Evolutionary conservation across 2,329 filamentous ascomycete genomes (phyloP).

Genomic region (Diaporthe batatas): DNA sequence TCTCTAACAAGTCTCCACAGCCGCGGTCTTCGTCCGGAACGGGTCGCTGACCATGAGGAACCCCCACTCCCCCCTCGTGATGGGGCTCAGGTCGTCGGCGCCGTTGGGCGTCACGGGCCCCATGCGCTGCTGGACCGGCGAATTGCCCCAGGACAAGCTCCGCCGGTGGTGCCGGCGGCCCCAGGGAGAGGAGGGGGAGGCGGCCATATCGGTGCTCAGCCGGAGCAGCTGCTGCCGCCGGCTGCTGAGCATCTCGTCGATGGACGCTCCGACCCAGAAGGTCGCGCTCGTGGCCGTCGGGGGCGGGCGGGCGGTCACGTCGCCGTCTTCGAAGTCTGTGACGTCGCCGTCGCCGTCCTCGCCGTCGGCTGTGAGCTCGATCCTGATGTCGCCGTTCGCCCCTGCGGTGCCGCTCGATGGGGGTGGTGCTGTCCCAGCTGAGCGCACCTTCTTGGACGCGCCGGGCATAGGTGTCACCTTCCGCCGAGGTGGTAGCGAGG

Average conservation of each 20-base stretch:
- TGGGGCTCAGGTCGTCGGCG: conserved; percentile 73
- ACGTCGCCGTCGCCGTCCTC: conserved; percentile 47
- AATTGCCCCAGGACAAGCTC: conserved; percentile 29
- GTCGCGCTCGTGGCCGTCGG: conserved; percentile 49
- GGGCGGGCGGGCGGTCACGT: conserved; percentile 53
- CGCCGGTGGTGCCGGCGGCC: conserved; percentile 51
- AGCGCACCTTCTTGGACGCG: conserved; percentile 9
- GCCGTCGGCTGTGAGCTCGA: conserved; percentile 45
- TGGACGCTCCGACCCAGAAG: conserved; percentile 51
- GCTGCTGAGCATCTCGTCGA: conserved; percentile 59
- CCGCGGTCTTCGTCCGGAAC: conserved; percentile 60
- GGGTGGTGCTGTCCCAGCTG: background rate
- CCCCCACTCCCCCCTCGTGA: conserved; percentile 73
- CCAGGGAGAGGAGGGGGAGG: conserved; percentile 47
- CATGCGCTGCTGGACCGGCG: conserved; percentile 44
- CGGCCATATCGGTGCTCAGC: background rate
- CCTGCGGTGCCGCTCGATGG: conserved; percentile 24
- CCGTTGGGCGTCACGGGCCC: conserved; percentile 70
- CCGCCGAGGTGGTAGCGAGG: conserved; percentile 18
- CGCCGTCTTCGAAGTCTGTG: conserved; percentile 52
- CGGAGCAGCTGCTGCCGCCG: conserved; percentile 42
- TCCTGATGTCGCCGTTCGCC: conserved; percentile 41
- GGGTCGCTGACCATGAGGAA: conserved; percentile 67
- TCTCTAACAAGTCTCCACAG: conserved; percentile 66
- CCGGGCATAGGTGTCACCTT: conserved; percentile 37